Percentiles rank a stretch among this genome's conserved stretches.
Evolutionary conservation across 1,139 yeast species (phyloP).

Genomic region (Hemisphaericaspora lyxosophila): DNA sequence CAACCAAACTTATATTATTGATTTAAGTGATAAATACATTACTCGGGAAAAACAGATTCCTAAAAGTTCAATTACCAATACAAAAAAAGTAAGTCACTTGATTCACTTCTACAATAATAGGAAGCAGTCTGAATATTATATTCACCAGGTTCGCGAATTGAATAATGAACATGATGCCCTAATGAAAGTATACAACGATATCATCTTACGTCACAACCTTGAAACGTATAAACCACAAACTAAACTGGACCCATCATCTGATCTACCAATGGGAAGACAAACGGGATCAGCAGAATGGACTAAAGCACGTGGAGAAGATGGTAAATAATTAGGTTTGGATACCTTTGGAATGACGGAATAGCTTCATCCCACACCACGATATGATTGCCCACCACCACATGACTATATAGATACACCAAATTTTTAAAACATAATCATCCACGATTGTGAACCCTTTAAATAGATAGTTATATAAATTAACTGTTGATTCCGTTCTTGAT

Average conservation of each 20-base stretch:
- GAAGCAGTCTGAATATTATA: slow-evolving; percentile 29
- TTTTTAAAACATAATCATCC: slow-evolving; percentile 50
- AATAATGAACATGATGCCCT: slow-evolving; percentile 14
- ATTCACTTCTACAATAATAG: slow-evolving; percentile 40
- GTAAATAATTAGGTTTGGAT: slow-evolving; percentile 29
- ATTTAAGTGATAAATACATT: slow-evolving; percentile 71
- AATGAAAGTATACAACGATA: slow-evolving; percentile 25
- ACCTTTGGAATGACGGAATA: slow-evolving; percentile 75
- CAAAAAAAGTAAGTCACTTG: slow-evolving; percentile 35
- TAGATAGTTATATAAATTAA: slow-evolving; percentile 16
- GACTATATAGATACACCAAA: slow-evolving; percentile 57
- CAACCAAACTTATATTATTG: slow-evolving; percentile 58
- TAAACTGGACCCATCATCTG: slow-evolving; percentile 10
- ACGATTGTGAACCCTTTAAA: slow-evolving; percentile 19
- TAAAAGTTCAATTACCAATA: slow-evolving; percentile 43
- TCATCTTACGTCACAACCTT: slow-evolving; percentile 24
- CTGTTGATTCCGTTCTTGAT: slow-evolving; percentile 12
- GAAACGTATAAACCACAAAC: slow-evolving; percentile 16
- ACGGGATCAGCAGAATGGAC: slow-evolving; percentile 82
- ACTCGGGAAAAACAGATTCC: slow-evolving; percentile 52
- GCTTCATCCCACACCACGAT: slow-evolving; percentile 77
- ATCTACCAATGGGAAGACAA: slow-evolving; percentile 53
- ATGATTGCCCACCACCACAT: slow-evolving; percentile 76
- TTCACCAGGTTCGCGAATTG: slow-evolving; percentile 2
- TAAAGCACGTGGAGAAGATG: slow-evolving; percentile 71